Evolutionary conservation across 2,329 filamentous ascomycete genomes (phyloP).

Genomic region (Neonectria neomacrospora): DNA sequence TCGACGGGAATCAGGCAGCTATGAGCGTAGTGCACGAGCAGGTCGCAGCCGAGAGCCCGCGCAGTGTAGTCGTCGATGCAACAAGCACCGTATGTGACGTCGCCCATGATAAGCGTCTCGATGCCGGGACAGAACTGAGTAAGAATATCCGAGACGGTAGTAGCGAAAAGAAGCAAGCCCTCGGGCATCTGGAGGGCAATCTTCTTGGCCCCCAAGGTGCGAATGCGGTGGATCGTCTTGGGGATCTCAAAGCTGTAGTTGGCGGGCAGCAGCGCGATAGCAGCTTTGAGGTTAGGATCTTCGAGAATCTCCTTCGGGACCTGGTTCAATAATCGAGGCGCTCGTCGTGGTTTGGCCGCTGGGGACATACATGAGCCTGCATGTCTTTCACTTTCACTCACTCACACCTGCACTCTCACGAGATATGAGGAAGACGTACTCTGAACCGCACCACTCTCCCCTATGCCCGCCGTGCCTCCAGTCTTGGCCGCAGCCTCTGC

Average conservation of each 20-base stretch:
- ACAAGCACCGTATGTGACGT: constrained; percentile 98
- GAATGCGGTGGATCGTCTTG: constrained; percentile 96
- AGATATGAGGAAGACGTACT: constrained; percentile 57
- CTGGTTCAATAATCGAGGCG: constrained; percentile 86
- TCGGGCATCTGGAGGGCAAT: constrained; percentile 98
- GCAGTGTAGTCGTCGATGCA: constrained; percentile 99
- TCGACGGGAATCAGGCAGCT: constrained; percentile 96
- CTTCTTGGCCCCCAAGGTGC: constrained; percentile 79
- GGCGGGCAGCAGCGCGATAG: constrained; percentile 85
- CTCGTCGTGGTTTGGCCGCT: constrained; percentile 78
- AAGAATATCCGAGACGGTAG: constrained; percentile 96
- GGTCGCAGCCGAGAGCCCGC: constrained; percentile 89
- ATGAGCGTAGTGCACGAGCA: constrained; percentile 96
- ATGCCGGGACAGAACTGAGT: constrained; percentile 92
- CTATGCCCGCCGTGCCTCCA: constrained; percentile 40
- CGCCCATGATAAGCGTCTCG: constrained; percentile 97
- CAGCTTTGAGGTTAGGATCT: constrained; percentile 85
- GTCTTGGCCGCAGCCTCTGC: constrained; percentile 67
- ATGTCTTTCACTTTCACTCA: constrained; percentile 15
- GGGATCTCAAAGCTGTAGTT: constrained; percentile 99
- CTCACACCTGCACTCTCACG: constrained; percentile 9
- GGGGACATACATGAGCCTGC: constrained; percentile 25
- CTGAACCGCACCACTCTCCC: constrained; percentile 52
- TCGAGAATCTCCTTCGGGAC: constrained; percentile 89
- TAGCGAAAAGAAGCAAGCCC: constrained; percentile 93